A percentile compares a stretch with the other conserved stretches of the same genome.
These are phyloP conservation scores for Sarcodon sp. DNA, from an alignment of 768 basidiomycete species.

Conservation along the genomic window DNA sequence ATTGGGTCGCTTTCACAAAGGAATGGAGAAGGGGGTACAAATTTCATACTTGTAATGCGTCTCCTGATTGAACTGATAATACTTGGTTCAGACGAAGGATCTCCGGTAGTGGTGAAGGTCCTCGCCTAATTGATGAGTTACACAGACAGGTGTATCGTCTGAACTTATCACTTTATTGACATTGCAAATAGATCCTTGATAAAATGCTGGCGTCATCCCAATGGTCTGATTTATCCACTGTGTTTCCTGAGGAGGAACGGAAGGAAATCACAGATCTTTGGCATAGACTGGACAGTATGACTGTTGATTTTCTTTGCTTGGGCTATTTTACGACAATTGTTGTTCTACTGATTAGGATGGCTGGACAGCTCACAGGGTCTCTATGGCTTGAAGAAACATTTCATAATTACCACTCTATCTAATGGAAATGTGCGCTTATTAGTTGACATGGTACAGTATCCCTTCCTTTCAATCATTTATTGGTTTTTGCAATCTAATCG, in stretches of 20 bases:
- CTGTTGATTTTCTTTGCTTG: not conserved
- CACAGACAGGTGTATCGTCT: slow-evolving; percentile 33
- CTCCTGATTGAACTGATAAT: not conserved
- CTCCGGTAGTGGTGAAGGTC: slow-evolving; percentile 31
- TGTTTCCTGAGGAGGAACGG: slow-evolving; percentile 32
- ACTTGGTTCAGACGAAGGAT: slow-evolving; percentile 23
- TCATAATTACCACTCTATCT: slow-evolving; percentile 40
- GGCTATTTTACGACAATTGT: not conserved
- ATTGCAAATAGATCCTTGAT: slow-evolving; percentile 37
- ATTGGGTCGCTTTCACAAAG: slow-evolving; percentile 37
- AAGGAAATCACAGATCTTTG: slow-evolving; percentile 35
- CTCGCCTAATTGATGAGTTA: slow-evolving; percentile 38
- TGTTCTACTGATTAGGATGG: slow-evolving; percentile 29
- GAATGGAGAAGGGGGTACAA: slow-evolving; percentile 47
- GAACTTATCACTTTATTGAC: not conserved
- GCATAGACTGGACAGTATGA: slow-evolving; percentile 45
- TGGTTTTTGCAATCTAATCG: not conserved
- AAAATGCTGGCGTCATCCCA: slow-evolving; percentile 31
- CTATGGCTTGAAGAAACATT: slow-evolving; percentile 33
- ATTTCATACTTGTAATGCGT: slow-evolving; percentile 14
- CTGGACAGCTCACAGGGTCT: slow-evolving; percentile 39
- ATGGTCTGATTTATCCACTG: slow-evolving; percentile 35
- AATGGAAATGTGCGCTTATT: slow-evolving; percentile 54
- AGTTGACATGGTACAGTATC: slow-evolving; percentile 37
- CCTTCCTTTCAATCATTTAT: not conserved